Base-by-base conservation (phyloP, 108 stramenopile species). In the Nitzschia putrida region DNA sequence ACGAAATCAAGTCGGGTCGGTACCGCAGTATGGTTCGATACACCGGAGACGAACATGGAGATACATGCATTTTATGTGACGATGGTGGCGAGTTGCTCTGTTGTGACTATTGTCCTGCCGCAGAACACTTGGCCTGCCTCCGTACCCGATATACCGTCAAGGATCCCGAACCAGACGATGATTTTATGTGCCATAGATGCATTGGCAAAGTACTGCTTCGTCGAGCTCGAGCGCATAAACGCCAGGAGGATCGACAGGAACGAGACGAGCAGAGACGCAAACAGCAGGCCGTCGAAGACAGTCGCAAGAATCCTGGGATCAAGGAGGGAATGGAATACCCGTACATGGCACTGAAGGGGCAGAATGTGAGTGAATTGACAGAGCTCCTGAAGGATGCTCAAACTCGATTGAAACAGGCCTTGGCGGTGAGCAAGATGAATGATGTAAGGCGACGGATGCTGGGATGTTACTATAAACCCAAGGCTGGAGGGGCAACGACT, bases 311-410 rank as follows among this genome's bases (percentile, higher is more conserved):
- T 65, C 40, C 47, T 69, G 74, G 11, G 53, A 83, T 41, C 11
- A 43, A 37, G 8, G 68, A 60, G 43, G 88, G 85, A 41, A 85
- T 74, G 61, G 90, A 94, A 60, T 85, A 83, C 10, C 80, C 83
- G 37, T 79, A 86, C 9, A 74, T 91, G 43, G 82, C 88, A 14
- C 65, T 71, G 39, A 80, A 77, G 47, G 88, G 83, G 8, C 86
- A 81, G 61, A 83, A 86, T 52, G 68, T 89, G 29, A 82, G 63
- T 51, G 87, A 94, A 64, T 66, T 94, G 61, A 57, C 85, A 20
- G 90, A 94, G 57, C 63, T 94, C 49, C 66, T 94, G 26, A 64
- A 69, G 40, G 93, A 94, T 71, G 87, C 93, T 4, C 81, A 86
- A 58, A 63, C 57, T 39, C 77, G 90, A n/a, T 74, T 94, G 26